Evolutionary conservation across 2,329 filamentous ascomycete species (phyloP), one percentile per base, ranked within the genome.

Genomic region (Sporothrix phasma): DNA sequence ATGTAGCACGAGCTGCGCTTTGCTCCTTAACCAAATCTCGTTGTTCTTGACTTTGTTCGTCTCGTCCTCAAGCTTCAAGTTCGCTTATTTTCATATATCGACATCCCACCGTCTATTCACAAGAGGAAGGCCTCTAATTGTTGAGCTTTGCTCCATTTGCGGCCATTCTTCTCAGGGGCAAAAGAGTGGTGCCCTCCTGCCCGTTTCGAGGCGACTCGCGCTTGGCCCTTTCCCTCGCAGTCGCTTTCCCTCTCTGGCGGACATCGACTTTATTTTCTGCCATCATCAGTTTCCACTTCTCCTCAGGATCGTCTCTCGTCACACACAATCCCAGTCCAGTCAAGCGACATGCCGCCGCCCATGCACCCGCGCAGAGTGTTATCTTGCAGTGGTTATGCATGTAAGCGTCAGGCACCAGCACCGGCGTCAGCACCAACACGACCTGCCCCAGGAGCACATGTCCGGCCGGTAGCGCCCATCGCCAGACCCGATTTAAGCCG

Each of bases 401-500:
- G 56, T 67, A 67, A 68, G 66, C 67, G 51, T 19, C 64, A 53
- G 34, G 31, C 24, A 19, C 43, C 29, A 47, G 11, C 41, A 29
- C 15, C 49, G 41, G 11, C 41, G 22, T 11, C 49, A 24, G 37
- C 26, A 29, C 29, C 47, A 31, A n/a, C 49, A 24, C 37, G 24
- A 41, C n/a, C 46, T 26, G 39, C 19, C 29, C n/a, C 54, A 43
- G 43, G 22, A 60, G 59, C 62, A 51, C 53, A 46, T 41, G 56
- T 37, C 53, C 45, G 58, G 61, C 51, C 66, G 49, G 41, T 67
- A 68, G 64, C 64, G 64, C 43, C 60, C 45, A 53, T 64, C 34
- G 29, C 60, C 54, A 63, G 37, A 60, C 56, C 65, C 67, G 65
- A 66, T 66, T 63, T 67, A 65, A 68, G 49, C 61, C 64, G 66